Percentiles rank a stretch among this genome's conserved stretches.
Evolutionary conservation across 1,284 basidiomycete genomes (phyloP).

Genomic region (Apiotrichum mycotoxinovorans): DNA sequence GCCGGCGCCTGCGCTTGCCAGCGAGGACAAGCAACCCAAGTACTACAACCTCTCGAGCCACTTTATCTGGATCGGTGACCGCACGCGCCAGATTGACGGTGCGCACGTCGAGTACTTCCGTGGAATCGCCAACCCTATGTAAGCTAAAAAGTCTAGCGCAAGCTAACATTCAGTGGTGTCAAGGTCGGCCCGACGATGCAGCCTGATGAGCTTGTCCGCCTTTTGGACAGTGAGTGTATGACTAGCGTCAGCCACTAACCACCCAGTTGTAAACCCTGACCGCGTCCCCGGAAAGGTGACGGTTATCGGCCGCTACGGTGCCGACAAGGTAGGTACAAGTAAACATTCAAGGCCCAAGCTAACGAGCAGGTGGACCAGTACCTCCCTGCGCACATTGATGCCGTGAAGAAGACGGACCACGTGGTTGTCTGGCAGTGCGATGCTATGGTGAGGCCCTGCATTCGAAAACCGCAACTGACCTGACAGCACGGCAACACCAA

Average conservation of each 20-base stretch:
- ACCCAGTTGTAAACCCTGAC: constrained; percentile 76
- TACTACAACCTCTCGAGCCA: constrained; percentile 65
- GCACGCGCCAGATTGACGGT: constrained; percentile 86
- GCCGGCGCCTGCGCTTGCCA: too few relatives aligned
- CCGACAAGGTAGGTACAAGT: constrained; percentile 60
- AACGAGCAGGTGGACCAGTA: constrained; percentile 64
- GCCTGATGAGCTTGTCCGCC: constrained; percentile 69
- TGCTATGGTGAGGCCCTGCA: constrained; percentile 64
- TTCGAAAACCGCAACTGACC: background rate
- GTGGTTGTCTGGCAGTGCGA: constrained; percentile 92
- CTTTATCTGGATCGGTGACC: constrained; percentile 95
- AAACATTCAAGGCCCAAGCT: too few relatives aligned
- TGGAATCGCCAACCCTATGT: constrained; percentile 89
- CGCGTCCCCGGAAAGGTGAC: constrained; percentile 79
- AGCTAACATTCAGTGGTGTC: constrained; percentile 58
- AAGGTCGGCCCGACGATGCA: constrained; percentile 91
- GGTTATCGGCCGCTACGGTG: constrained; percentile 90
- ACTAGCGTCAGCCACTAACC: background rate
- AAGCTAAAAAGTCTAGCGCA: constrained; percentile 10
- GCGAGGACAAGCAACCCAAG: constrained; percentile 15
- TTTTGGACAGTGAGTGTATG: constrained; percentile 67
- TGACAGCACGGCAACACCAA: constrained; percentile 61
- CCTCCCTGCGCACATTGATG: constrained; percentile 77
- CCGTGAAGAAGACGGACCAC: constrained; percentile 74
- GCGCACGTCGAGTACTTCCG: constrained; percentile 95